phyloP scores from a whole-genome alignment of 345 rosid species.

The Lepidium africanum region DNA sequence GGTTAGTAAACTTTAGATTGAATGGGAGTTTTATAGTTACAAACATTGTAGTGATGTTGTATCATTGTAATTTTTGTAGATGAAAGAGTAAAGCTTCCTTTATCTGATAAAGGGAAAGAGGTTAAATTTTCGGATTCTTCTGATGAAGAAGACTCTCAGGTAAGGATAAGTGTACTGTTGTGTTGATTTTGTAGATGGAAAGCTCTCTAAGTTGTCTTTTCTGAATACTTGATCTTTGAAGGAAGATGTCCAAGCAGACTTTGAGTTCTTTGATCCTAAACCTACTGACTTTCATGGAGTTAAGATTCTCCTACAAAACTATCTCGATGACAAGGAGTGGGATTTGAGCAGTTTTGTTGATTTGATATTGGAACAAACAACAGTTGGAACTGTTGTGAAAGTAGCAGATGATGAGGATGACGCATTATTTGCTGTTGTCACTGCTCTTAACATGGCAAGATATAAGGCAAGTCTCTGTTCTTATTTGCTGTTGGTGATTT shows the following conservation, averaged over 20 bases:
- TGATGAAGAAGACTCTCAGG: constrained; percentile 56
- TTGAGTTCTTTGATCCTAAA: constrained; percentile 90
- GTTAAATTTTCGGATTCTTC: constrained; percentile 34
- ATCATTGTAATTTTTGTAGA: constrained; percentile 6
- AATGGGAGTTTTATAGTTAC: constrained; percentile 4
- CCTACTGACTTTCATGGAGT: constrained; percentile 71
- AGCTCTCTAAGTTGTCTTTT: background rate
- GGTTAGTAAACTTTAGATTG: constrained; percentile 20
- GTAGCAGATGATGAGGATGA: constrained; percentile 68
- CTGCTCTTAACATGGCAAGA: constrained; percentile 71
- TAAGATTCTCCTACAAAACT: constrained; percentile 55
- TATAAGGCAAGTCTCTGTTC: constrained; percentile 77
- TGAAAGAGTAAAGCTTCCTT: constrained; percentile 8
- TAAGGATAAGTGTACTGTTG: background rate
- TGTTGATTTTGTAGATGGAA: background rate
- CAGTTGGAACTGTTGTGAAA: constrained; percentile 93
- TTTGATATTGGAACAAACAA: constrained; percentile 67
- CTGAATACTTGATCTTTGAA: constrained; percentile 20
- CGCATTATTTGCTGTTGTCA: constrained; percentile 49
- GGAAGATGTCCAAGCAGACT: constrained; percentile 84
- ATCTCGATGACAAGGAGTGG: constrained; percentile 73
- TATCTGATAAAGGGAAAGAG: constrained; percentile 8
- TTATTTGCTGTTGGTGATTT: too few relatives aligned
- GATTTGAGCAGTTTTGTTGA: constrained; percentile 87
- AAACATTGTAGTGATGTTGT: constrained; percentile 22